These are phyloP conservation scores for Cenchrus purpureus DNA, from an alignment of 176 grass and related monocot species.

Conservation along the genomic window DNA sequence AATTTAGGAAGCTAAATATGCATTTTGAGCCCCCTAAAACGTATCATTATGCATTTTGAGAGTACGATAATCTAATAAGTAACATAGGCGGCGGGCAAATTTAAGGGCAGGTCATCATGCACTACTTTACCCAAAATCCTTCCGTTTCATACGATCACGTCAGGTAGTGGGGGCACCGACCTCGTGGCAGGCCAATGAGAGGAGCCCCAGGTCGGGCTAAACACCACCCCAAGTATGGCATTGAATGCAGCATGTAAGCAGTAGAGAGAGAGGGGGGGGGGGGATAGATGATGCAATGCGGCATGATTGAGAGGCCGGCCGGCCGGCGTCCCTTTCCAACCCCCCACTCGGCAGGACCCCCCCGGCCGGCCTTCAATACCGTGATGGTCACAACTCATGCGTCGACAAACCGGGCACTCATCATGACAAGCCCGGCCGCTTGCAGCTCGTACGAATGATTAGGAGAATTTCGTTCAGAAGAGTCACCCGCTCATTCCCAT, in stretches of 20 bases:
- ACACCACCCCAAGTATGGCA: constrained; percentile 26
- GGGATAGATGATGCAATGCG: constrained; percentile 18
- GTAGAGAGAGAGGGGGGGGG: not conserved
- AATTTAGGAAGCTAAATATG: no score
- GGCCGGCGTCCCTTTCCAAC: constrained; percentile 39
- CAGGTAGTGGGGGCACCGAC: constrained; percentile 10
- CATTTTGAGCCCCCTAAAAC: no score
- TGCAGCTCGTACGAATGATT: constrained; percentile 32
- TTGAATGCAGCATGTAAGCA: constrained; percentile 50
- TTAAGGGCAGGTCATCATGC: no score
- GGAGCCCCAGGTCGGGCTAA: constrained; percentile 20
- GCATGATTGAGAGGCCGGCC: constrained; percentile 61
- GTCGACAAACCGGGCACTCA: constrained; percentile 28
- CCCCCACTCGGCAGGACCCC: constrained; percentile 10
- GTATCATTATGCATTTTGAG: no score
- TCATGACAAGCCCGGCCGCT: constrained; percentile 39
- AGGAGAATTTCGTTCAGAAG: not conserved
- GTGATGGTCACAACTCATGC: constrained; percentile 77
- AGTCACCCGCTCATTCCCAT: not conserved
- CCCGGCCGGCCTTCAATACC: constrained; percentile 55
- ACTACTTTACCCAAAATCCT: no score
- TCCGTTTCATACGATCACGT: not conserved
- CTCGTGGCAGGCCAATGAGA: constrained; percentile 25
- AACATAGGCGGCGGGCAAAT: no score
- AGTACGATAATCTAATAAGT: no score